phyloP scores from a whole-genome alignment of 345 rosid genomes.

The Acer negundo region DNA sequence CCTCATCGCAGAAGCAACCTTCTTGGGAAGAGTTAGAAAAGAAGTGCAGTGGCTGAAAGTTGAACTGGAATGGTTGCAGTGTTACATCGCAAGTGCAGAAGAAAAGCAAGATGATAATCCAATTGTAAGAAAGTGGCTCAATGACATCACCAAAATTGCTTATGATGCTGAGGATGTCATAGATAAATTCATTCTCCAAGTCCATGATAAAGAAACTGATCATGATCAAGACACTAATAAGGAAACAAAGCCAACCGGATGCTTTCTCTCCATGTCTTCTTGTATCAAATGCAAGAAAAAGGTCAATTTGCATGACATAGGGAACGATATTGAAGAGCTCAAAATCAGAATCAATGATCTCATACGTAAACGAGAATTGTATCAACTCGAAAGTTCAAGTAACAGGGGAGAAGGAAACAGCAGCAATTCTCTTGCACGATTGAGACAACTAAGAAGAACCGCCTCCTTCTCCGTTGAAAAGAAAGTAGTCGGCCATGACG shows the following conservation, averaged over 20 bases:
- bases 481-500: not conserved
- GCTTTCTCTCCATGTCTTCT: not conserved
- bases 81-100: too few relatives aligned
- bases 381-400: slow-evolving; percentile 15
- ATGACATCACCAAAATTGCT: too few relatives aligned
- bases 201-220: too few relatives aligned
- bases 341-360: slow-evolving; percentile 10
- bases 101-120: too few relatives aligned
- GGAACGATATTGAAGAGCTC: slow-evolving; percentile 4
- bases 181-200: too few relatives aligned
- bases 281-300: not conserved
- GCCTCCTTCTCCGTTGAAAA: slow-evolving; percentile 8
- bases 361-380: slow-evolving; percentile 18
- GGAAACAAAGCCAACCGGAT: not conserved
- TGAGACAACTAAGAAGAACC: slow-evolving; percentile 22
- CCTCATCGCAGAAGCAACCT: too few relatives aligned
- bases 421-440: slow-evolving; percentile 10
- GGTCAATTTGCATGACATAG: slow-evolving; percentile 15
- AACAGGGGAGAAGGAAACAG: not conserved
- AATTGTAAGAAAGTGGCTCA: too few relatives aligned
- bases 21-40: too few relatives aligned
- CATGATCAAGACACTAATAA: too few relatives aligned
- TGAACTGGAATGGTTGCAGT: too few relatives aligned
- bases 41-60: too few relatives aligned
- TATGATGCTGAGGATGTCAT: too few relatives aligned